phyloP scores from a whole-genome alignment of 2,329 filamentous ascomycete species.

The Ophiostoma tasmaniense region DNA sequence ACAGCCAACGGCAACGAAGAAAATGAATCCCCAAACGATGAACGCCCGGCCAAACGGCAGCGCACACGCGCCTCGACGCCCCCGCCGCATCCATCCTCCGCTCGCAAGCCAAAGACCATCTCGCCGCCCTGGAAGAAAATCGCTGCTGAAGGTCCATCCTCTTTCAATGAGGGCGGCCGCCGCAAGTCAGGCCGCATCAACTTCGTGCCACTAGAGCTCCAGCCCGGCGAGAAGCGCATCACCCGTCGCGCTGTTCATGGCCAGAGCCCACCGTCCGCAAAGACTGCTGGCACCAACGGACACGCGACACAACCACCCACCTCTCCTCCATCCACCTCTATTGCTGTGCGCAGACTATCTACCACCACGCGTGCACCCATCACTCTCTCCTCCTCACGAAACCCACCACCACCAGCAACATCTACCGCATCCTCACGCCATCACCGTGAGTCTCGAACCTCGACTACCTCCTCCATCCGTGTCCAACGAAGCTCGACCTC shows the following conservation, averaged over 20 bases:
- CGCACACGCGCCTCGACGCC: constrained; percentile 43
- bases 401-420: neutral
- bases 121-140: constrained; percentile 94
- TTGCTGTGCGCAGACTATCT: constrained; percentile 20
- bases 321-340: constrained; percentile 13
- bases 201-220: constrained; percentile 43
- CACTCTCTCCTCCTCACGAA: neutral
- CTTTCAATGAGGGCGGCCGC: constrained; percentile 66
- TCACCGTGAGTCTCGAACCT: constrained; percentile 11
- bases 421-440: constrained; percentile 20
- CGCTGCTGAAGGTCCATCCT: constrained; percentile 76
- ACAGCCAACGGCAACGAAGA: neutral
- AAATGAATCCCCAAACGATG: neutral
- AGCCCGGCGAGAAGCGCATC: constrained; percentile 42
- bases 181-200: constrained; percentile 60
- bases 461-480: constrained; percentile 4
- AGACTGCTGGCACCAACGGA: constrained; percentile 5
- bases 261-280: constrained; percentile 30
- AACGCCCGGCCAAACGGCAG: constrained; percentile 55
- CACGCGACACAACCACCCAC: neutral
- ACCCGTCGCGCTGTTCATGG: constrained; percentile 39
- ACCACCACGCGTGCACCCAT: constrained; percentile 25
- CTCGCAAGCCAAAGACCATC: constrained; percentile 42
- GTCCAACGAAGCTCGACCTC: constrained; percentile 22
- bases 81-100: constrained; percentile 22